Evolutionary conservation across 1,284 basidiomycete genomes (phyloP), one percentile per base, ranked within the genome.

Genomic region (Stygiomarasmius scandens): DNA sequence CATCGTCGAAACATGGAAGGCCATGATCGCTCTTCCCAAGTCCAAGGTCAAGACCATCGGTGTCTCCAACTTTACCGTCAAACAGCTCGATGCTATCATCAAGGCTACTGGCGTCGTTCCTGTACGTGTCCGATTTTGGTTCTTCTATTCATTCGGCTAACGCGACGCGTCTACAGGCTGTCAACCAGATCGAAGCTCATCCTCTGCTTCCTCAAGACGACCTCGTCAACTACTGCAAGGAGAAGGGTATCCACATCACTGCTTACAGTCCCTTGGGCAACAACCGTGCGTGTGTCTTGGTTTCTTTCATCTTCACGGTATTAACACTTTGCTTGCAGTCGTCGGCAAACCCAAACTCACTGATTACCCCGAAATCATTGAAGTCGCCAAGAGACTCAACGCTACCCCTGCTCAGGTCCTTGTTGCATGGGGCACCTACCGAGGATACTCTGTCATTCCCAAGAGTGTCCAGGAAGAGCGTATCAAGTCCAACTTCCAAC

Each of bases 181-280:
- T 78, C 49, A 94, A 95, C 77, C 93, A 96, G 77, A 78, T 95
- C 63, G 92, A 95, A 73, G 84, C 84, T 32, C 94, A 96, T 77
- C 93, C 93, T 6, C 79, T 87, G 49, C 79, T 89, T 50, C 87
- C 81, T 3, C 89, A 93, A 63, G 82, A 87, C 55, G 85, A 89
- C 14, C 82, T 92, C 50, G 77, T 89, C 49, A 78, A 77, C 20
- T 90, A 82, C 75, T 87, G 85, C 77, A 84, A 87, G 65, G 73
- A 83, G 59, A 85, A 93, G 69, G 80, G 81, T 62, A 95, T 96
- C 66, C 82, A 89, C 62, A 74, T 95, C 62, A 93, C 92, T 11
- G 92, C 93, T 0, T 95, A 94, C 77, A 89, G 86, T 58, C 92
- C 93, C 10, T 81, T 96, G 1, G 94, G 94, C 16, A 91, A 93